Percentiles rank a stretch among this genome's conserved stretches.
Conservation (phyloP, 169 alveolate genomes). For the Babesia gibsoni region DNA sequence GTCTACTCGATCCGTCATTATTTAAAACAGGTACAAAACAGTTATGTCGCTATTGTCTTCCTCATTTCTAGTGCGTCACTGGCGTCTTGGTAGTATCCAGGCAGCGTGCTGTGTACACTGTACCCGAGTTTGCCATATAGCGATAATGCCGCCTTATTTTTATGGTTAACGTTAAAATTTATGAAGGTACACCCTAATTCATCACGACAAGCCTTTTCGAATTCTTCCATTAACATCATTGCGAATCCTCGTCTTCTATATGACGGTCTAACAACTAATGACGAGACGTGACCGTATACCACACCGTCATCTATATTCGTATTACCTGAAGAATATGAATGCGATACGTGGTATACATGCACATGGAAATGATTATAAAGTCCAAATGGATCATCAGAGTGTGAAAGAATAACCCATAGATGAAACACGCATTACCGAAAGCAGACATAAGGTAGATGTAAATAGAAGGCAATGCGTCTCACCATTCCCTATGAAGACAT, state of each 20-base stretch:
- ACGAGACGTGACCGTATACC: constrained; percentile 69
- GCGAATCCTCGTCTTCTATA: constrained; percentile 69
- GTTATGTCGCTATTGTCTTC: constrained; percentile 7
- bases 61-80: constrained; percentile 76
- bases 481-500: no score
- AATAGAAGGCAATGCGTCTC: no score
- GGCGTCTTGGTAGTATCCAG: constrained; percentile 60
- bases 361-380: not conserved
- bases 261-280: constrained; percentile 58
- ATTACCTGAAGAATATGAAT: constrained; percentile 16
- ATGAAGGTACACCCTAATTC: constrained; percentile 53
- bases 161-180: constrained; percentile 62
- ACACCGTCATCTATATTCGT: constrained; percentile 16
- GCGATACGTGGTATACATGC: not conserved
- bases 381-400: not conserved
- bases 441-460: no score
- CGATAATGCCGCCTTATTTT: constrained; percentile 63
- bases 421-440: no score
- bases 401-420: not conserved
- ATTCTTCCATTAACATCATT: constrained; percentile 62
- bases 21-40: not conserved
- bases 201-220: constrained; percentile 61
- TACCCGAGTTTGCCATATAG: constrained; percentile 65
- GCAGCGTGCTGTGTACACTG: constrained; percentile 58
- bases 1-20: not conserved